These are phyloP conservation scores for Bjerkandera adusta DNA, from an alignment of 1,284 basidiomycete species.

Conservation along the genomic window DNA sequence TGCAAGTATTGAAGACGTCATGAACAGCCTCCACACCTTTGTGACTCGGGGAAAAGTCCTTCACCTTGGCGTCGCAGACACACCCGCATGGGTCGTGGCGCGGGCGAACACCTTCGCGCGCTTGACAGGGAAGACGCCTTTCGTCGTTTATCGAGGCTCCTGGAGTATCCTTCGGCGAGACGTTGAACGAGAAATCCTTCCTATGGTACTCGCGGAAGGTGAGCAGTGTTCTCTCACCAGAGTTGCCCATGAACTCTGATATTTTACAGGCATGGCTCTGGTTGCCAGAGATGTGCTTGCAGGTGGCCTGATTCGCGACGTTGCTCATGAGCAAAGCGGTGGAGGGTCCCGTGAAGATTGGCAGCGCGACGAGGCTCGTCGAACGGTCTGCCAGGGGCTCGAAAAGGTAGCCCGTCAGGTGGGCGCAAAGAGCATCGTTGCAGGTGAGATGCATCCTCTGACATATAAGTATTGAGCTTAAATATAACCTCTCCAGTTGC, in stretches of 20 bases:
- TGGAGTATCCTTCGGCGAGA: constrained; percentile 51
- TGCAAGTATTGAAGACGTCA: constrained; percentile 9
- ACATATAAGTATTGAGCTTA: background rate
- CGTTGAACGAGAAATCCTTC: constrained; percentile 59
- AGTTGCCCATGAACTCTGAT: background rate
- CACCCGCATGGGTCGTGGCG: constrained; percentile 55
- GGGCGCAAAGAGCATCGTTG: constrained; percentile 11
- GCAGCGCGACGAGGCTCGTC: constrained; percentile 4
- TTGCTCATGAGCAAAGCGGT: constrained; percentile 24
- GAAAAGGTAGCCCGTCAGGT: constrained; percentile 7
- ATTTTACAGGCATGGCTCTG: constrained; percentile 19
- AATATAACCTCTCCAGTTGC: constrained; percentile 17
- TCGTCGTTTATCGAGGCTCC: constrained; percentile 54
- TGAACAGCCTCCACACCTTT: constrained; percentile 11
- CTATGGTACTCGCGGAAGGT: constrained; percentile 38
- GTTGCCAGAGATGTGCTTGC: constrained; percentile 34
- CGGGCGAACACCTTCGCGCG: constrained; percentile 54
- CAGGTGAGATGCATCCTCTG: background rate
- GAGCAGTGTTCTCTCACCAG: background rate
- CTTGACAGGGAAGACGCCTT: constrained; percentile 45
- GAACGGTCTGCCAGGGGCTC: constrained; percentile 6
- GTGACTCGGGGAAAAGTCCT: constrained; percentile 9
- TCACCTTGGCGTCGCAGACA: constrained; percentile 33
- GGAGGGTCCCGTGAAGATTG: background rate
- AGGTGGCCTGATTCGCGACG: constrained; percentile 28